Percentiles rank a stretch among this genome's conserved stretches.
Conservation (phyloP, 2,329 filamentous ascomycete species). For the Colletotrichum orchidophilum region DNA sequence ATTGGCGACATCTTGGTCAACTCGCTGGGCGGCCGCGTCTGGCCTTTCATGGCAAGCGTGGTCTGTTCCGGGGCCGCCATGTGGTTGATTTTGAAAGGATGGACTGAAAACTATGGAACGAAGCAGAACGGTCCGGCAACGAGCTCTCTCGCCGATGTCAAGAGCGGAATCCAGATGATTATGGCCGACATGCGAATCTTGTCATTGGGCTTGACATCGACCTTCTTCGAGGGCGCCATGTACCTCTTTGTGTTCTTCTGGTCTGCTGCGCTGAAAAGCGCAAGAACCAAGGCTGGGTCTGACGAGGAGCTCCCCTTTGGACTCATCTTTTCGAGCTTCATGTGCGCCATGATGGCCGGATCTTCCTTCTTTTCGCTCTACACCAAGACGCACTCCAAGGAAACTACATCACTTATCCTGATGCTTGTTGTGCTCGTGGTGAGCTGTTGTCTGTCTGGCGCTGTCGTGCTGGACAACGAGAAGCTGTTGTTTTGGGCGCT, state of each 20-base stretch:
- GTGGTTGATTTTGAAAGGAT: conserved; percentile 55
- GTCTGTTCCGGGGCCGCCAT: conserved; percentile 53
- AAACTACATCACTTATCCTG: conserved; percentile 44
- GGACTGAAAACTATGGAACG: conserved; percentile 45
- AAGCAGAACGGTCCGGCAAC: conserved; percentile 8
- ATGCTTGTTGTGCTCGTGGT: conserved; percentile 45
- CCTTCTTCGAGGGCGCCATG: conserved; percentile 69
- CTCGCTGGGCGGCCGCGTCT: conserved; percentile 55
- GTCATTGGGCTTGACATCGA: conserved; percentile 60
- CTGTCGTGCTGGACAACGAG: conserved; percentile 53
- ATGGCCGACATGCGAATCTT: conserved; percentile 57
- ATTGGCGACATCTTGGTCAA: conserved; percentile 61
- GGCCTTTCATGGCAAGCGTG: conserved; percentile 61
- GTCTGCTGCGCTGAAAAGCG: conserved; percentile 62
- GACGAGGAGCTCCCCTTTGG: conserved; percentile 52
- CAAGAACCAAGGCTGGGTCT: conserved; percentile 41
- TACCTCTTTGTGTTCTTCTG: conserved; percentile 73
- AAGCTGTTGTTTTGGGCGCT: conserved; percentile 63
- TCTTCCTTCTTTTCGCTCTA: conserved; percentile 55
- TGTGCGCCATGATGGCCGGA: conserved; percentile 67
- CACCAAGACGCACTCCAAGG: conserved; percentile 41
- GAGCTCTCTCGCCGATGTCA: conserved; percentile 34
- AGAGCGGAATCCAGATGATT: conserved; percentile 37
- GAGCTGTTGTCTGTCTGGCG: conserved; percentile 50
- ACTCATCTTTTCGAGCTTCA: conserved; percentile 64